phyloP scores from a whole-genome alignment of 2,329 filamentous ascomycete genomes.

The Corinectria fuckeliana region DNA sequence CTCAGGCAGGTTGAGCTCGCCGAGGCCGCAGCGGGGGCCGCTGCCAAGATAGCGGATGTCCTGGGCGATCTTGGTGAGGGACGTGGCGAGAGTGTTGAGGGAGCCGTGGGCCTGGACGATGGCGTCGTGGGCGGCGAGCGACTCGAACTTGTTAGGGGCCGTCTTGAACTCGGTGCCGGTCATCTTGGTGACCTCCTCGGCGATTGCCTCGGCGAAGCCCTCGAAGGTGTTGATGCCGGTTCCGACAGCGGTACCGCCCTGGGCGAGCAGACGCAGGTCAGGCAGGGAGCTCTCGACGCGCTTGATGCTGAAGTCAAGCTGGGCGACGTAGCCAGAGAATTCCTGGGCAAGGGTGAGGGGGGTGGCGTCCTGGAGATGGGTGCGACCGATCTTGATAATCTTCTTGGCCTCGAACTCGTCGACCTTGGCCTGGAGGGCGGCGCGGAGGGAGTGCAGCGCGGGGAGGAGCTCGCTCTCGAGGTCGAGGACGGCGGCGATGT shows the following conservation, averaged over 20 bases:
- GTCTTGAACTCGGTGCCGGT: constrained; percentile 94
- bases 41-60: constrained; percentile 97
- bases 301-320: constrained; percentile 78
- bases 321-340: constrained; percentile 96
- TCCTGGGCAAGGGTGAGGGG: constrained; percentile 95
- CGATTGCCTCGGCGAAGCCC: constrained; percentile 93
- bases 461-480: constrained; percentile 87
- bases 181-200: constrained; percentile 88
- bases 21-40: constrained; percentile 92
- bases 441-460: constrained; percentile 79
- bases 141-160: constrained; percentile 98
- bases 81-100: constrained; percentile 89
- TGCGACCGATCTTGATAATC: constrained; percentile 99
- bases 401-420: constrained; percentile 82
- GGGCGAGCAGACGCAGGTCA: constrained; percentile 84
- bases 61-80: constrained; percentile 97
- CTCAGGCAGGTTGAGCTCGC: constrained; percentile 91
- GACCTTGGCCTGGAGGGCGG: constrained; percentile 86
- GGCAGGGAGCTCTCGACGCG: constrained; percentile 84
- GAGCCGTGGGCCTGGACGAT: constrained; percentile 93
- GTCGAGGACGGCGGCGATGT: constrained; percentile 96
- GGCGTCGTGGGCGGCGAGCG: constrained; percentile 93
- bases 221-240: constrained; percentile 97
- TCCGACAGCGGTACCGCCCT: constrained; percentile 95
- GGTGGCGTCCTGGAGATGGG: constrained; percentile 96